Conservation (phyloP, 768 basidiomycete genomes). For the Tulasnella sp. region DNA sequence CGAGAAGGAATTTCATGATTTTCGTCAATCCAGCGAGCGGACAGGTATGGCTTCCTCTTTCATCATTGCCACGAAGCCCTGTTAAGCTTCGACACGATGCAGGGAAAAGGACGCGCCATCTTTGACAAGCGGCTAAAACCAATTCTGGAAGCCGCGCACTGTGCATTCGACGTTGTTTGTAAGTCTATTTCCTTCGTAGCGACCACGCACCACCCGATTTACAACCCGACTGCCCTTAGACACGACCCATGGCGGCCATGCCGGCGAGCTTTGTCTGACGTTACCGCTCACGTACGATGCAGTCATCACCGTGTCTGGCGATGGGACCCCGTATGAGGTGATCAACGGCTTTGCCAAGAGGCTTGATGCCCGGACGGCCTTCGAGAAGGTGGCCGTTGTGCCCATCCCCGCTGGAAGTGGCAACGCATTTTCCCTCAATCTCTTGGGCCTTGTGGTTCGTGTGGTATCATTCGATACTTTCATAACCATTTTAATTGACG, state of each 20-base stretch:
- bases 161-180: conserved; percentile 66
- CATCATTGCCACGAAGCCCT: background rate
- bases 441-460: conserved; percentile 67
- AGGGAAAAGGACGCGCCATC: conserved; percentile 65
- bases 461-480: background rate
- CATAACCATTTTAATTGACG: background rate
- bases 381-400: conserved; percentile 64
- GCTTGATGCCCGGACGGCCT: conserved; percentile 59
- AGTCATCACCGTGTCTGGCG: conserved; percentile 76
- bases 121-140: conserved; percentile 69
- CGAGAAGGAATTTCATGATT: conserved; percentile 61
- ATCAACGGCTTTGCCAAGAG: conserved; percentile 81
- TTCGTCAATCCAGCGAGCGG: conserved; percentile 83
- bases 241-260: conserved; percentile 67
- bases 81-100: background rate
- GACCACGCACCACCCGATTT: background rate
- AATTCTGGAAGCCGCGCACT: conserved; percentile 68
- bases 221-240: conserved; percentile 48
- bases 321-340: conserved; percentile 82
- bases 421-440: conserved; percentile 73
- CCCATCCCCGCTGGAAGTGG: conserved; percentile 84
- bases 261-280: conserved; percentile 61
- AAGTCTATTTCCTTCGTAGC: conserved; percentile 40
- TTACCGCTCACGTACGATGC: conserved; percentile 69
- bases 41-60: conserved; percentile 53